Evolutionary conservation across 2,329 filamentous ascomycete genomes (phyloP), one percentile per base, ranked within the genome.

Genomic region (Aspergillus sp.): DNA sequence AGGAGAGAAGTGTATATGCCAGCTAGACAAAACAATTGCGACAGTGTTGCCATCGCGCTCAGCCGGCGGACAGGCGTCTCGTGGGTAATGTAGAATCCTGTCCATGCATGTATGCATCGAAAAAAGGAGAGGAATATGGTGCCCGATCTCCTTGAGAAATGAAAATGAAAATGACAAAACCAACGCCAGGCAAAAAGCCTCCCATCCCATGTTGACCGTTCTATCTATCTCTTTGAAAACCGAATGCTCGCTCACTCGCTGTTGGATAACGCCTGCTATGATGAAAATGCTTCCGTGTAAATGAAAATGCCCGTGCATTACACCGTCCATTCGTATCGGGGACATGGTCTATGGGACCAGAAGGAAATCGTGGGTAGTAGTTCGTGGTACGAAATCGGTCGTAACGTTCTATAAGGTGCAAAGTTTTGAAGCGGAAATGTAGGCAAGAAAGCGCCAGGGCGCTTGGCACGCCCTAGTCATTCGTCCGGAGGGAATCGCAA

Each of bases 401-500:
- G 57, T 67, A 56, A 56, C 51, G 23, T 60, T 66, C 63, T 65
- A 67, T 61, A 60, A 56, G 34, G 51, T 46, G 46, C n/a, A 43
- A 38, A 46, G 7, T 54, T 59, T 59, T 46, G 53, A 28, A 30
- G 47, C 17, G 52, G 23, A 34, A 23, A 43, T 55, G 46, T 46
- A 56, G 25, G 19, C 34, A 48, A 53, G n/a, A 25, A 25, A 54
- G 28, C 22, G 30, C 28, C 43, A 49, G 4, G 43, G 43, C 43
- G 45, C 19, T 48, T 31, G 50, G 28, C 22, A 25, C 17, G 46
- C 38, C 50, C 41, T 50, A 58, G 64, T 66, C 61, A 71, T 61
- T 71, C 69, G 43, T 74, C 72, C 61, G 64, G 64, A 46, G 66
- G 60, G 38, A 69, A 66, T 62, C 67, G 66, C 56, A 68, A 64